Conservation (phyloP, 2,329 filamentous ascomycete genomes). For the Fusarium chuoi region DNA sequence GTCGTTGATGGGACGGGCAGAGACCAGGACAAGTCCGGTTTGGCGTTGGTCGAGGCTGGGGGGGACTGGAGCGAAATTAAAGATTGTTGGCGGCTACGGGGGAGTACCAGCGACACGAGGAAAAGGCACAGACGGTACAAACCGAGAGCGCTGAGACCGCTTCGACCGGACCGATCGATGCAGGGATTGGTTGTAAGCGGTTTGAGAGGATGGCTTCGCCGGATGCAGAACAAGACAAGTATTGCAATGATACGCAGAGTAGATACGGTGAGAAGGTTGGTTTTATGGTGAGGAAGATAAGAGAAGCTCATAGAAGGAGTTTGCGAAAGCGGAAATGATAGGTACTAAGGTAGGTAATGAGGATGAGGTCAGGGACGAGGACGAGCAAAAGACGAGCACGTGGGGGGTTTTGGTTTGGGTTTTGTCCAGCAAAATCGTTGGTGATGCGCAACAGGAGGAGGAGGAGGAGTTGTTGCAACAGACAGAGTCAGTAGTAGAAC, state of each 20-base stretch:
- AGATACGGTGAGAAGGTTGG: conserved; percentile 28
- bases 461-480: conserved; percentile 2
- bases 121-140: conserved; percentile 31
- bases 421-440: conserved; percentile 28
- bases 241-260: conserved; percentile 21
- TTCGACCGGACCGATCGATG: conserved; percentile 29
- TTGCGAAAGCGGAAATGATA: conserved; percentile 29
- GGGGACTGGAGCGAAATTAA: conserved; percentile 43
- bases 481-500: background rate
- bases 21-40: conserved; percentile 38
- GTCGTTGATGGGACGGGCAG: conserved; percentile 28
- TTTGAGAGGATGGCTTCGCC: conserved; percentile 34
- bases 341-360: background rate
- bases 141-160: conserved; percentile 28
- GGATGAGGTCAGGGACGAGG: background rate
- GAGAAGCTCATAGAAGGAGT: conserved; percentile 25
- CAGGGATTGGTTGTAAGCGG: conserved; percentile 33
- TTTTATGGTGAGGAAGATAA: conserved; percentile 31
- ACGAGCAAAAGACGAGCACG: conserved; percentile 18
- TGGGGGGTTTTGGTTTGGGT: conserved; percentile 18
- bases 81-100: conserved; percentile 40
- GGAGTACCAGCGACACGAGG: conserved; percentile 27
- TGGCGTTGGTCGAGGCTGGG: conserved; percentile 41
- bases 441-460: conserved; percentile 27
- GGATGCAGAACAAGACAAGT: conserved; percentile 29